phyloP scores from a whole-genome alignment of 2,329 filamentous ascomycete genomes.

The Kalmusia sp. region DNA sequence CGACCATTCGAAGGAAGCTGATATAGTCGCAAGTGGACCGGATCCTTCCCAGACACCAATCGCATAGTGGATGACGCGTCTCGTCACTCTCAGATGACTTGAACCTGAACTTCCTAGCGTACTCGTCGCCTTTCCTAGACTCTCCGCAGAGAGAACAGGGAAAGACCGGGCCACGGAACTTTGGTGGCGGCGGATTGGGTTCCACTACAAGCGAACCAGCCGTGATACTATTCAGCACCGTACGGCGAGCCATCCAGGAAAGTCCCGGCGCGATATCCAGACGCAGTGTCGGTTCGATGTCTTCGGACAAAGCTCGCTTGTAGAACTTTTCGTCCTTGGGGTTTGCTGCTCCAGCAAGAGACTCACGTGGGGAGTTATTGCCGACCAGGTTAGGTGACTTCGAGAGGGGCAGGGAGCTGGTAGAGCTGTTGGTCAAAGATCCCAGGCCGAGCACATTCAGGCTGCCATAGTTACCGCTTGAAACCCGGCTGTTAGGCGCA shows the following conservation, averaged over 20 bases:
- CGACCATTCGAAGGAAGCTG: conserved; percentile 87
- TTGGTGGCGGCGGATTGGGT: conserved; percentile 64
- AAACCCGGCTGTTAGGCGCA: conserved; percentile 69
- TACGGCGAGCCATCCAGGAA: conserved; percentile 90
- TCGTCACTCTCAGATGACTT: conserved; percentile 85
- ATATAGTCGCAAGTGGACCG: conserved; percentile 92
- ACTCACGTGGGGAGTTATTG: conserved; percentile 47
- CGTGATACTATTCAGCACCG: conserved; percentile 81
- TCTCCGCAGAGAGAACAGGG: conserved; percentile 92
- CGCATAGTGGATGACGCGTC: conserved; percentile 88
- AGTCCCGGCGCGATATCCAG: conserved; percentile 89
- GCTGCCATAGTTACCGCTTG: conserved; percentile 73
- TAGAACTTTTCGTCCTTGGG: conserved; percentile 94
- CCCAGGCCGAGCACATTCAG: conserved; percentile 66
- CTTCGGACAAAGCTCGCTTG: conserved; percentile 85
- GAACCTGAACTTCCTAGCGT: conserved; percentile 86
- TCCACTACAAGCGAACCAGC: conserved; percentile 90
- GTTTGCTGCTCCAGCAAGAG: conserved; percentile 51
- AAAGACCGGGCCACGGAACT: conserved; percentile 63
- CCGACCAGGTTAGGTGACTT: conserved; percentile 46
- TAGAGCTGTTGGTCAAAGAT: conserved; percentile 58
- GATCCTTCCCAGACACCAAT: conserved; percentile 83
- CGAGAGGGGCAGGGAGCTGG: conserved; percentile 60
- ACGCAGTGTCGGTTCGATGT: conserved; percentile 92
- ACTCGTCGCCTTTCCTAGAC: conserved; percentile 70